Conservation (phyloP, 495 filamentous ascomycete genomes). For the Parachaetomium inaequale region DNA sequence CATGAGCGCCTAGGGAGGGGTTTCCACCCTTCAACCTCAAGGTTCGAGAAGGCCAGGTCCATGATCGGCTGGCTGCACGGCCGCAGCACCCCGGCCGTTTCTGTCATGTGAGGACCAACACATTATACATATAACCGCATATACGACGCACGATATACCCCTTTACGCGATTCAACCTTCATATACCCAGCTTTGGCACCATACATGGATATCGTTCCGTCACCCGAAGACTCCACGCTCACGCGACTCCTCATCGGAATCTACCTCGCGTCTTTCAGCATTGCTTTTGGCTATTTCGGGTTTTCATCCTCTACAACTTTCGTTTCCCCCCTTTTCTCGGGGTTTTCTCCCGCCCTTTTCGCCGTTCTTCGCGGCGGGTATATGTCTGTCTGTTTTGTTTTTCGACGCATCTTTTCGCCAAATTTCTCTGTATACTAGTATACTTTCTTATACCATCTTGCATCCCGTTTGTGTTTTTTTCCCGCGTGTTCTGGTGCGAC, state of each 20-base stretch:
- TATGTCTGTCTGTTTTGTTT: constrained; percentile 5
- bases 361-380: neutral
- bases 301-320: neutral
- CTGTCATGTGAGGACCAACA: neutral
- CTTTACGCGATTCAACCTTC: constrained; percentile 16
- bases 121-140: neutral
- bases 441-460: neutral
- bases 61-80: neutral
- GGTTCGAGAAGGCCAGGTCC: neutral
- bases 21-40: neutral
- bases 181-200: constrained; percentile 26
- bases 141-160: constrained; percentile 16
- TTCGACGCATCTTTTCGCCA: neutral
- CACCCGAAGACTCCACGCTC: constrained; percentile 39
- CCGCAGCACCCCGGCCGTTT: neutral
- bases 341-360: neutral
- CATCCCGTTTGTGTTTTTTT: neutral
- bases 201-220: constrained; percentile 22
- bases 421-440: constrained; percentile 9
- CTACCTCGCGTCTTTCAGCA: neutral
- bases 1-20: constrained; percentile 17
- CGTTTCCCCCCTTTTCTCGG: neutral
- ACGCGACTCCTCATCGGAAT: constrained; percentile 25
- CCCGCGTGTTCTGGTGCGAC: neutral
- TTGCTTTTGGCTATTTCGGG: constrained; percentile 15